These are phyloP conservation scores for Triangularia verruculosa DNA, from an alignment of 2,329 filamentous ascomycete species.

Conservation along the genomic window DNA sequence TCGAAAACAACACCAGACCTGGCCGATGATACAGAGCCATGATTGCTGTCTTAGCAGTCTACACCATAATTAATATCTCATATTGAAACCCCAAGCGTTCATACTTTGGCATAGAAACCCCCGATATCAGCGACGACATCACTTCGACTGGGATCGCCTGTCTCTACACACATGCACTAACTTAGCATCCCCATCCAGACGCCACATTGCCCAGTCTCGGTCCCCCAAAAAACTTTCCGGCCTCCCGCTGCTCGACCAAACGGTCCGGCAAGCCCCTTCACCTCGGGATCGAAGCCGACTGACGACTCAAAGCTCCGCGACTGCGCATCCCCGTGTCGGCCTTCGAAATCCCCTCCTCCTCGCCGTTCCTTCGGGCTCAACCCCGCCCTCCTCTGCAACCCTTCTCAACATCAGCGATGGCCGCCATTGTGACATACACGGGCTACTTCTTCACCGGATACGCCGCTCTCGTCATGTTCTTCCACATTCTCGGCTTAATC, in stretches of 20 bases:
- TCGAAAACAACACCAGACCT: neutral
- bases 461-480: constrained; percentile 47
- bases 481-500: constrained; percentile 62
- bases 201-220: neutral
- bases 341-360: neutral
- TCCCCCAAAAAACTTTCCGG: constrained; percentile 6
- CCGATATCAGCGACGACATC: neutral
- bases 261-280: neutral
- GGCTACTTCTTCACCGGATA: constrained; percentile 52
- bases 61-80: neutral
- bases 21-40: neutral
- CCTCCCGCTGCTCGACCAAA: neutral
- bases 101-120: neutral
- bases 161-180: constrained; percentile 4
- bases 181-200: constrained; percentile 5
- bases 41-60: neutral
- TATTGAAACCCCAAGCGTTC: neutral
- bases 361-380: constrained; percentile 1
- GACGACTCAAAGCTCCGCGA: constrained; percentile 1
- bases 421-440: constrained; percentile 37
- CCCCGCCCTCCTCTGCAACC: neutral
- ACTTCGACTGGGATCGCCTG: neutral
- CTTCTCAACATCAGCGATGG: constrained; percentile 31
- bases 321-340: neutral
- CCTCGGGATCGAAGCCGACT: neutral